Conservation (phyloP, 495 filamentous ascomycete species). For the Paragyromitra xinjiangensis region DNA sequence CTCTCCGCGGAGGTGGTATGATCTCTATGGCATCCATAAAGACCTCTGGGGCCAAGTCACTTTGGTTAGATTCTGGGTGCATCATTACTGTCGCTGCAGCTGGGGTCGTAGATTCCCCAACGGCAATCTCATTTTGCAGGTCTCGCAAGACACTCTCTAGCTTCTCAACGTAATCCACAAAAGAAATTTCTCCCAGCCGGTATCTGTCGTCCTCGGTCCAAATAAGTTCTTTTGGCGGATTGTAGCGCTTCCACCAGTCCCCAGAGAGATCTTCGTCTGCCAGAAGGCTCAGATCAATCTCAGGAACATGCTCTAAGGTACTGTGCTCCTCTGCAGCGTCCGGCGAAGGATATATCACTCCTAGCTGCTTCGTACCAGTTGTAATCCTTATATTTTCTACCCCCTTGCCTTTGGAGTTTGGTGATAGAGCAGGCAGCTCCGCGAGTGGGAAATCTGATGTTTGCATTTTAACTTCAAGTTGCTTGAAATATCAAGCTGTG, state of each 20-base stretch:
- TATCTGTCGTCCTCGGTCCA: slow-evolving; percentile 21
- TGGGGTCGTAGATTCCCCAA: neutral
- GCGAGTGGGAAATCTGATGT: neutral
- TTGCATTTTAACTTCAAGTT: slow-evolving; percentile 3
- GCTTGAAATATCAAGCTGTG: neutral
- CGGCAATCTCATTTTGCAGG: slow-evolving; percentile 3
- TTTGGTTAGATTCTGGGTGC: neutral
- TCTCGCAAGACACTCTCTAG: slow-evolving; percentile 4
- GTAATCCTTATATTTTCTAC: slow-evolving; percentile 16
- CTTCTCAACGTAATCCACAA: slow-evolving; percentile 7
- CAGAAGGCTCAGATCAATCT: slow-evolving; percentile 15
- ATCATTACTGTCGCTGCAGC: neutral
- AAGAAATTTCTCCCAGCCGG: neutral
- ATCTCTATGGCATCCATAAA: slow-evolving; percentile 6
- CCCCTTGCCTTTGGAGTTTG: slow-evolving; percentile 20
- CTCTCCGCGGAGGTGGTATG: neutral
- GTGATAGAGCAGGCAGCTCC: neutral
- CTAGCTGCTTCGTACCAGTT: neutral
- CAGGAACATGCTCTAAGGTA: slow-evolving; percentile 20
- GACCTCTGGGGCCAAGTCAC: slow-evolving; percentile 15
- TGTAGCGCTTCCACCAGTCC: slow-evolving; percentile 32
- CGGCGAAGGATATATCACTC: neutral
- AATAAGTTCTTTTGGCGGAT: slow-evolving; percentile 30
- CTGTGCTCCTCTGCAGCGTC: slow-evolving; percentile 9
- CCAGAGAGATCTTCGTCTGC: slow-evolving; percentile 19